Base-by-base conservation (phyloP, 352 stramenopile species). In the Phytophthora idaei region DNA sequence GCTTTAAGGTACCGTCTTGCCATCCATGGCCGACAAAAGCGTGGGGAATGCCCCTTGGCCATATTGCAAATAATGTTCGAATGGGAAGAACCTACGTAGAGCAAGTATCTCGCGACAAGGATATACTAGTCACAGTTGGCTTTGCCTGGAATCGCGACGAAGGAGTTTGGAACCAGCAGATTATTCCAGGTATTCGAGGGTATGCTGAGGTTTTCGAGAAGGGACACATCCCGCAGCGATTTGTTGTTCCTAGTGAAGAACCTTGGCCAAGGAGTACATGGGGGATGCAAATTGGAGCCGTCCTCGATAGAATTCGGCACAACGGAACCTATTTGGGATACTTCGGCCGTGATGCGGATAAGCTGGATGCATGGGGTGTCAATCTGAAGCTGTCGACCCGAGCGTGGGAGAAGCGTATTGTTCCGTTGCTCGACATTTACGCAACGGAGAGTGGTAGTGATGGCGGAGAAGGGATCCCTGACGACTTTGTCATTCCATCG, bases 31-130 rank as follows among this genome's bases (percentile, higher is more conserved):
- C 48, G 14, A 42, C 11, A 7, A 42, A 28, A 5, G 48, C 28
- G 48, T 54, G 48, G 48, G 48, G 29, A 11, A 54, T 54, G 27
- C 5, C 48, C 5, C 28, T 54, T 21, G 48, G 48, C 12, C 6
- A 29, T 2, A 34, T 54, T 34, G 28, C 42, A 27, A 41, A 32
- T 15, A 17, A 42, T 28, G 28, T 54, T 28, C 48, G 48, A 21
- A 14, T 29, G 3, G 21, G 11, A 42, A 12, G 10, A 9, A 28
- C 27, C n/a, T 54, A 54, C 14, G 27, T 36, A 28, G 36, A 54
- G 29, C 48, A 54, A 54, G 48, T 12, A 29, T 4, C 48, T 27
- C 48, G 29, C 48, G 29, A 41, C 7, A 54, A 54, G 5, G 29
- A 54, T 2, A 36, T 42, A 3, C 15, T 54, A 21, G 28, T 5